A percentile compares a stretch with the other conserved stretches of the same genome.
phyloP scores from a whole-genome alignment of 1,284 basidiomycete species.

The Boletellus deceptivus region DNA sequence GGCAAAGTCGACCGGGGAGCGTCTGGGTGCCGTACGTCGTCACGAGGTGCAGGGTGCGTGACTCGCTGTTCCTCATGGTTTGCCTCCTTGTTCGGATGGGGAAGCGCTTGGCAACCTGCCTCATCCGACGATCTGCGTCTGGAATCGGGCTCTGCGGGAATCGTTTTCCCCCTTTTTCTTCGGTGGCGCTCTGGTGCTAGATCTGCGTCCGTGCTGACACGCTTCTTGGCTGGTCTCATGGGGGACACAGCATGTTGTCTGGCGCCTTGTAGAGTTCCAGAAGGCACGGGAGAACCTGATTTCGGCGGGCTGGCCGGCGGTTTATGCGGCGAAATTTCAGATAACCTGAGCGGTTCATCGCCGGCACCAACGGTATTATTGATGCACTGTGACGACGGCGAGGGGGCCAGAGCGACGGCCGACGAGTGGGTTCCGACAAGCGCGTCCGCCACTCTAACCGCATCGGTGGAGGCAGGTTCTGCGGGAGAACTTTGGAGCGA shows the following conservation, averaged over 20 bases:
- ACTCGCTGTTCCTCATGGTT: background rate
- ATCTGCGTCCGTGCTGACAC: slow-evolving; percentile 20
- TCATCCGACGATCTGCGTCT: slow-evolving; percentile 20
- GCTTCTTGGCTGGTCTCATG: slow-evolving; percentile 37
- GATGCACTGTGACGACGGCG: slow-evolving; percentile 1
- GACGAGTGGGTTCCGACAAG: slow-evolving; percentile 6
- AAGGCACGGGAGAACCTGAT: slow-evolving; percentile 6
- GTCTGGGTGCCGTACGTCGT: background rate
- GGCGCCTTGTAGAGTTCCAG: slow-evolving; percentile 20
- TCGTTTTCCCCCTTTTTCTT: slow-evolving; percentile 32
- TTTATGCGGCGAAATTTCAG: slow-evolving; percentile 52
- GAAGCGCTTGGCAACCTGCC: slow-evolving; percentile 9
- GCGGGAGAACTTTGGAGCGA: slow-evolving; percentile 11
- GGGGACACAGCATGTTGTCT: slow-evolving; percentile 18
- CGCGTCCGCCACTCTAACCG: slow-evolving; percentile 8
- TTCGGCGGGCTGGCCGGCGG: slow-evolving; percentile 5
- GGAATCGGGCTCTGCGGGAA: slow-evolving; percentile 5
- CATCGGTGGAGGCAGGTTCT: slow-evolving; percentile 7
- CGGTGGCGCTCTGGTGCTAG: slow-evolving; percentile 17
- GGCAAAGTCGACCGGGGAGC: slow-evolving; percentile 14
- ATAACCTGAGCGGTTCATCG: slow-evolving; percentile 41
- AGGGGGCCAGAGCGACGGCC: background rate
- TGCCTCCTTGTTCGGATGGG: slow-evolving; percentile 1
- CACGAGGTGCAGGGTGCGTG: background rate
- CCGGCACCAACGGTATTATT: slow-evolving; percentile 10